Evolutionary conservation across 306 rosid species (phyloP), one percentile per base, ranked within the genome.

Genomic region (Fragaria nilgerrensis): DNA sequence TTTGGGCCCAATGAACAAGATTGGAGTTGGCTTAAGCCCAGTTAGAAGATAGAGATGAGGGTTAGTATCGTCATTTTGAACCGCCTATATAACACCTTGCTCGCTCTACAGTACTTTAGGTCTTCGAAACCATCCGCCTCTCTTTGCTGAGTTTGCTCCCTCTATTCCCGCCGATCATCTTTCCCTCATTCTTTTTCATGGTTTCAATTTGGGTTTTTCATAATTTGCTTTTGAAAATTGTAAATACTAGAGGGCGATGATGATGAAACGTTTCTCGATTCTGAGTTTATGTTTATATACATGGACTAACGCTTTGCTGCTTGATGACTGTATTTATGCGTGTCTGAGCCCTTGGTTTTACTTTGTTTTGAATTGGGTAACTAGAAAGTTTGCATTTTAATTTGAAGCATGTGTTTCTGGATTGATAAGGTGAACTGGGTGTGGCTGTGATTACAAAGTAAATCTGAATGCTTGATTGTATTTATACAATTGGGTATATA

Each of bases 321-420:
- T 41, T 89, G 87, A 87, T 85, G 96, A 91, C 86, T 20, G 88
- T 69, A 59, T 86, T 89, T 91, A 86, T 89, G 93, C 89, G 92
- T 89, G 96, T 84, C 93, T 91, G 93, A 89, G 92, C 96, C 22
- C 41, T 23, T 11, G 1, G 17, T 14, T 22, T 22, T 13, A 23
- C 15, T 20, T 15, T 2, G 7, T 2, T 20, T 37, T 27, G 4
- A 50, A 7, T 65, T 22, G 9, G n/a, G 16, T 16, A 49, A 1
- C 37, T 27, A 63, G 49, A 34, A 39, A 19, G 4, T 39, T 68
- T 41, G 11, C 5, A 43, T 39, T 22, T 68, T 20, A 23, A 5
- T 16, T 0, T 55, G 75, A 20, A 9, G 20, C 10, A 23, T 27
- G 47, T 17, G n/a, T 47, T 47, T 41, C 32, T 50, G 7, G 53